These are phyloP conservation scores for Papiliotrema nemorosa DNA, from an alignment of 1,284 basidiomycete species.

Conservation along the genomic window DNA sequence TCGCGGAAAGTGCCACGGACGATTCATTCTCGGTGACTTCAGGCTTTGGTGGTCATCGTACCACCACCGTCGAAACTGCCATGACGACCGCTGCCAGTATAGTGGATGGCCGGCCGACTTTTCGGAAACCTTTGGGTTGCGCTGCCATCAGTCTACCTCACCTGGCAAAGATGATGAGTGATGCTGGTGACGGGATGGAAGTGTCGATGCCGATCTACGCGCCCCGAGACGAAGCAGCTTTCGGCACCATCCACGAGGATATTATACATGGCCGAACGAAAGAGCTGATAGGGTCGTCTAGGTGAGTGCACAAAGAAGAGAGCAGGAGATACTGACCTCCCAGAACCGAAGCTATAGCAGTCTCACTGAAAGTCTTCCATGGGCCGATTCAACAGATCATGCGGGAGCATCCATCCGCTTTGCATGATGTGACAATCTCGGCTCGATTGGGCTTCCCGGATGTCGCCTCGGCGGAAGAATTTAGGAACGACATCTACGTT, in stretches of 20 bases:
- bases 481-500: slow-evolving; percentile 92
- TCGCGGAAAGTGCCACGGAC: slow-evolving; percentile 35
- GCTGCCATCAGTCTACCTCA: slow-evolving; percentile 84
- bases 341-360: slow-evolving; percentile 77
- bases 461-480: slow-evolving; percentile 87
- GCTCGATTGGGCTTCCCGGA: slow-evolving; percentile 93
- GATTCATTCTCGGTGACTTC: slow-evolving; percentile 45
- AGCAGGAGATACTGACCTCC: not conserved
- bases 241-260: slow-evolving; percentile 92
- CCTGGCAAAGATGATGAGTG: slow-evolving; percentile 55
- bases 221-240: slow-evolving; percentile 76
- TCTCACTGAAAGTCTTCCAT: slow-evolving; percentile 86
- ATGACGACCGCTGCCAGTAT: slow-evolving; percentile 12
- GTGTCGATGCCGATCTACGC: slow-evolving; percentile 85
- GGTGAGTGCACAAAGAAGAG: slow-evolving; percentile 53
- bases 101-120: slow-evolving; percentile 40
- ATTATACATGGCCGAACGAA: slow-evolving; percentile 76
- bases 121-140: slow-evolving; percentile 87
- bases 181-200: slow-evolving; percentile 63
- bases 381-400: slow-evolving; percentile 73
- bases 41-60: slow-evolving; percentile 32
- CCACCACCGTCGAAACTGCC: slow-evolving; percentile 27
- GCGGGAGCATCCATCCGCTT: slow-evolving; percentile 78
- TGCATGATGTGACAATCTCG: slow-evolving; percentile 77
- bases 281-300: slow-evolving; percentile 78